phyloP scores from a whole-genome alignment of 2,329 filamentous ascomycete genomes.

The Aspergillus hortae region DNA sequence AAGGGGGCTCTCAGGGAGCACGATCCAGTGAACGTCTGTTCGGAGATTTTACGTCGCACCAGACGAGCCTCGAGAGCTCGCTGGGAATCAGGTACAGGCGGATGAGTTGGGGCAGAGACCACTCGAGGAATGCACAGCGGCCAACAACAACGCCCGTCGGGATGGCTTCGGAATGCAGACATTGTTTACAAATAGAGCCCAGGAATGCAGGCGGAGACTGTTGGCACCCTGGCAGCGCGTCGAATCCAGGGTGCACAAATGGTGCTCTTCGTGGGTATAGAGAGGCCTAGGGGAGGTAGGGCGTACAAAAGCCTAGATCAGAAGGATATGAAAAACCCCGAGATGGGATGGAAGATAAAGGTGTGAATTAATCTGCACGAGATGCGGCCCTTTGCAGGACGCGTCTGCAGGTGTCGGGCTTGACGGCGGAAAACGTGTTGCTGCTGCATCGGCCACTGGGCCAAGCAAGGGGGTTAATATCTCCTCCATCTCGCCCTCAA shows the following conservation, averaged over 20 bases:
- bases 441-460: constrained; percentile 13
- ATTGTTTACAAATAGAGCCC: constrained; percentile 21
- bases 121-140: constrained; percentile 30
- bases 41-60: constrained; percentile 33
- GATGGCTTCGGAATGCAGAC: constrained; percentile 29
- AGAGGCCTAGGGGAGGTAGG: not conserved
- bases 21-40: constrained; percentile 33
- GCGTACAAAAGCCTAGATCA: constrained; percentile 3
- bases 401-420: constrained; percentile 25
- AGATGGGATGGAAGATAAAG: constrained; percentile 19
- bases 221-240: constrained; percentile 9
- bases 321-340: constrained; percentile 12
- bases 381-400: constrained; percentile 21
- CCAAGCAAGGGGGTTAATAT: constrained; percentile 32
- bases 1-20: constrained; percentile 33
- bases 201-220: constrained; percentile 31
- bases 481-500: constrained; percentile 20
- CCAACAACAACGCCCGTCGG: constrained; percentile 21
- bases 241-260: constrained; percentile 16
- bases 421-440: constrained; percentile 36
- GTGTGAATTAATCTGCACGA: constrained; percentile 24
- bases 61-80: constrained; percentile 18
- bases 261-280: not conserved
- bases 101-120: constrained; percentile 28
- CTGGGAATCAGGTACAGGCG: constrained; percentile 19